Evolutionary conservation across 345 rosid genomes (phyloP), one percentile per base, ranked within the genome.

Genomic region (Rhodamnia argentea): DNA sequence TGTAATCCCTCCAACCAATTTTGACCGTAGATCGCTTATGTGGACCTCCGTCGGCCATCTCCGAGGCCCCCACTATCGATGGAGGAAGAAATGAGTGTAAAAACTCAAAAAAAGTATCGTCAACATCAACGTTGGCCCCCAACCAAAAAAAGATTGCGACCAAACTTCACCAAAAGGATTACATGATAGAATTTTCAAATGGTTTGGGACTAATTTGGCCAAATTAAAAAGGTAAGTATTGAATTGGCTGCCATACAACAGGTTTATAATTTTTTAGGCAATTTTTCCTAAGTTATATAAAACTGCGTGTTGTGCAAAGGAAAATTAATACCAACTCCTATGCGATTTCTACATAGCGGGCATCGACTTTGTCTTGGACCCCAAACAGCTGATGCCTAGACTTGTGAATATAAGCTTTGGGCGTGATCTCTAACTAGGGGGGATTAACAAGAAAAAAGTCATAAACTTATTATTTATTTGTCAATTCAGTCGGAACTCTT

Each of bases 141-240:
- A 37, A 37, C 40, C 3, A 37, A 37, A 37, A 37, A 37, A 37
- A 37, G 40, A 62, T 62, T 27, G 7, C 42, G 2, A 27, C 29
- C 22, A 62, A 62, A 62, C 29, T 27, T 62, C 6, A 4, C 5
- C 2, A 3, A 62, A 29, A 62, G 0, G 3, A 15, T 14, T 14
- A 27, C 5, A 62, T 62, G 7, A 14, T 3, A 27, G 14, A 62
- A 27, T 29, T 2, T 1, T 1, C 75, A 15, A 27, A 62, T 62
- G 40, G 40, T 37, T 37, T 37, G 20, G 50, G 50, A 14, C 14
- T 60, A 27, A 16, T 7, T 32, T 27, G 6, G 37, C 37, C 74
- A 60, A 60, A 27, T 60, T 27, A 0, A 13, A 27, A 60, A 60
- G 0, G 1, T 27, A 13, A n/a, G 27, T 0, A 60, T 1, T 60